Evolutionary conservation across 2,329 filamentous ascomycete genomes (phyloP).

Genomic region (Trichoderma polysporum): DNA sequence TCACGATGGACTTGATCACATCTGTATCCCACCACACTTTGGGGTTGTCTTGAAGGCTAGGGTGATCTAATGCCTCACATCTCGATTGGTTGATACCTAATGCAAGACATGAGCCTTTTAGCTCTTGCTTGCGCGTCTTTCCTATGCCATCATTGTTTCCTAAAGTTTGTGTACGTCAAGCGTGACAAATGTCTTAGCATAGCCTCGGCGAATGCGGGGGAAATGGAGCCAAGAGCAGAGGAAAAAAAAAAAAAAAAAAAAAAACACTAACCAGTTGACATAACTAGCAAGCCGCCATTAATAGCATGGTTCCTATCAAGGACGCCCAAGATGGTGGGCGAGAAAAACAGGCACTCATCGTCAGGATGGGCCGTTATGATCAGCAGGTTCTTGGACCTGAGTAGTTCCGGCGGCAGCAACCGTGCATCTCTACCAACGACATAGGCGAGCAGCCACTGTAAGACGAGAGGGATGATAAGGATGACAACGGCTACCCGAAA

Average conservation of each 20-base stretch:
- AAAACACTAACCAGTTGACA: slow-evolving; percentile 32
- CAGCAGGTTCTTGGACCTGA: slow-evolving; percentile 36
- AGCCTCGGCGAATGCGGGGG: slow-evolving; percentile 2
- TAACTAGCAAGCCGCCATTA: slow-evolving; percentile 31
- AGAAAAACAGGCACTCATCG: slow-evolving; percentile 41
- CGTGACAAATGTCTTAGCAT: background rate
- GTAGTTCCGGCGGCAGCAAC: slow-evolving; percentile 37
- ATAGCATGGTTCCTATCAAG: slow-evolving; percentile 31
- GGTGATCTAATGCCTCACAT: slow-evolving; percentile 36
- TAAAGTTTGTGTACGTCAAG: background rate
- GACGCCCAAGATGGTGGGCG: slow-evolving; percentile 34
- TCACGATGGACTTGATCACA: slow-evolving; percentile 34
- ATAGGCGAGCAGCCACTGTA: slow-evolving; percentile 40
- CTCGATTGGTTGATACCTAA: slow-evolving; percentile 31
- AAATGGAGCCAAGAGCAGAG: background rate
- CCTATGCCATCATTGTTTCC: slow-evolving; percentile 36
- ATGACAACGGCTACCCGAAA: slow-evolving; percentile 21
- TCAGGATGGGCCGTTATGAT: slow-evolving; percentile 42
- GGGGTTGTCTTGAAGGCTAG: slow-evolving; percentile 41
- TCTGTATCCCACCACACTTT: slow-evolving; percentile 39
- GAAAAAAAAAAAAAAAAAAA: background rate
- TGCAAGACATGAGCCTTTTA: slow-evolving; percentile 32
- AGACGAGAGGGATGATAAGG: slow-evolving; percentile 30
- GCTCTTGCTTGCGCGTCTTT: slow-evolving; percentile 30
- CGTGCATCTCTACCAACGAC: slow-evolving; percentile 37